These are phyloP conservation scores for Penicillium angulare DNA, from an alignment of 495 filamentous ascomycete genomes.

Conservation along the genomic window DNA sequence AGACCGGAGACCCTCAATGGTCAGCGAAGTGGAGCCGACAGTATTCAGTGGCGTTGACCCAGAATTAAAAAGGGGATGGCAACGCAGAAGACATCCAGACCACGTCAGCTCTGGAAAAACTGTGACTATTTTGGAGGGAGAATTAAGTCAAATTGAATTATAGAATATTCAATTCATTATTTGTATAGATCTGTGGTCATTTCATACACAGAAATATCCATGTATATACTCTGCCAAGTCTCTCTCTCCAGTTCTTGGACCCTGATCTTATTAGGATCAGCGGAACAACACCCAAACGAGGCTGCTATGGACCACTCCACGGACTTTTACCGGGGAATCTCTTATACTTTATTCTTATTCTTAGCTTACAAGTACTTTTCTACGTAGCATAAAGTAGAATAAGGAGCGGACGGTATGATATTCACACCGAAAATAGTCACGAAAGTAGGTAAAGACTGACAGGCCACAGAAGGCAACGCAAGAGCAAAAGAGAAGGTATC, in stretches of 20 bases:
- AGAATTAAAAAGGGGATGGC: constrained; percentile 14
- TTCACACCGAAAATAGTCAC: constrained; percentile 12
- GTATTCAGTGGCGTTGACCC: constrained; percentile 12
- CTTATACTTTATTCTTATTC: neutral
- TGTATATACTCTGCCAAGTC: no score
- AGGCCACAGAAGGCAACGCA: neutral
- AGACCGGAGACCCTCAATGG: neutral
- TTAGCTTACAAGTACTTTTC: no score
- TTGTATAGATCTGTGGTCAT: no score
- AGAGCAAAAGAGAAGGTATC: no score
- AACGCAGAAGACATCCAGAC: constrained; percentile 1
- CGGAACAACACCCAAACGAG: no score
- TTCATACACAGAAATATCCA: no score
- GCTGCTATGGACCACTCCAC: no score
- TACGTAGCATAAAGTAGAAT: no score
- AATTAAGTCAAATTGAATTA: no score
- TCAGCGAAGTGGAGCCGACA: constrained; percentile 11
- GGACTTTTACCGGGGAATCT: neutral
- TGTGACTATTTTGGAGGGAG: no score
- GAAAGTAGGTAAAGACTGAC: neutral
- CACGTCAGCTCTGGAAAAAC: constrained; percentile 3
- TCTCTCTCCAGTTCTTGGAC: neutral
- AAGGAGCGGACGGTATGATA: constrained; percentile 18
- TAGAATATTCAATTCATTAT: no score
- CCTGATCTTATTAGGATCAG: constrained; percentile 3